Conservation (phyloP, 352 stramenopile genomes). For the Globisporangium parvum region DNA sequence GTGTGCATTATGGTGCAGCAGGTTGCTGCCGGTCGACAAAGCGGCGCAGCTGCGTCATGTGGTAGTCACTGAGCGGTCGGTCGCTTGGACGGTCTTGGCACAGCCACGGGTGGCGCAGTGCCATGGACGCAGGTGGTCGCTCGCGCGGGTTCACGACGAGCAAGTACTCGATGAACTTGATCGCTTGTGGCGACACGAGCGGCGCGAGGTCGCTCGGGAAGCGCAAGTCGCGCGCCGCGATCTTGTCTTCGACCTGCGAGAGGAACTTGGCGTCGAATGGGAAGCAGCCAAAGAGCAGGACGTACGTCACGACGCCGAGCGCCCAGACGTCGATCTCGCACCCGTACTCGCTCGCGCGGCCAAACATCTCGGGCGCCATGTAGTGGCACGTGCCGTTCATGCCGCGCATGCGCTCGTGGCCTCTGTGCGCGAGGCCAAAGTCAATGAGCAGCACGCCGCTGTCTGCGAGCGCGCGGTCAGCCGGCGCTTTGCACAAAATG, state of each 20-base stretch:
- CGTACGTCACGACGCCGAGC: conserved; percentile 64
- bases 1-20: neutral
- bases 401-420: conserved; percentile 42
- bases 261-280: conserved; percentile 80
- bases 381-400: conserved; percentile 85
- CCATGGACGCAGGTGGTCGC: conserved; percentile 51
- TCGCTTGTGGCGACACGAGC: conserved; percentile 51
- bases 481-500: conserved; percentile 50
- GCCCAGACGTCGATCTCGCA: conserved; percentile 75
- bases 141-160: conserved; percentile 52
- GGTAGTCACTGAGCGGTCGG: conserved; percentile 29
- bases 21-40: conserved; percentile 29
- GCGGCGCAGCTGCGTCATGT: conserved; percentile 38
- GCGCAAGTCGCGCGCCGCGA: conserved; percentile 49
- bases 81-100: conserved; percentile 24
- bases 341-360: conserved; percentile 43
- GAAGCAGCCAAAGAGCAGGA: conserved; percentile 65
- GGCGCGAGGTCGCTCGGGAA: conserved; percentile 47
- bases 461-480: conserved; percentile 15
- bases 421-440: conserved; percentile 70
- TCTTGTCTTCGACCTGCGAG: conserved; percentile 82
- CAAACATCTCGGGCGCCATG: conserved; percentile 84
- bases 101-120: conserved; percentile 70
- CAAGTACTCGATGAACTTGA: conserved; percentile 78
- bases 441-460: conserved; percentile 70